These are phyloP conservation scores for Phalaenopsis aphrodite DNA, from an alignment of 106 monocot species.

Conservation along the genomic window DNA sequence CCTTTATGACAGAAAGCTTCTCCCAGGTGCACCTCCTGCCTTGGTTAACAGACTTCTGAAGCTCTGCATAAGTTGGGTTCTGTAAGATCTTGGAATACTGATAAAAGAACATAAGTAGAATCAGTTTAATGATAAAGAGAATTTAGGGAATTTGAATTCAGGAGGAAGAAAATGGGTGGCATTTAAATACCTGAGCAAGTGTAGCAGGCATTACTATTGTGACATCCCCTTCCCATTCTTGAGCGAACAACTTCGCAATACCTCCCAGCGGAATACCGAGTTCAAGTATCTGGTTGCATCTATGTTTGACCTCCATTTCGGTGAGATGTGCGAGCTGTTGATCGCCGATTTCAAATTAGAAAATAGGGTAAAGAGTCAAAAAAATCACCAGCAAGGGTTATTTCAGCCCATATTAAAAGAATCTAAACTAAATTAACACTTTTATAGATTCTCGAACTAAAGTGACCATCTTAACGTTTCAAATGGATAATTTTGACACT, in stretches of 20 bases:
- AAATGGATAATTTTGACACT: no score
- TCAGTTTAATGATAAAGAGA: background rate
- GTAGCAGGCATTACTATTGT: conserved; percentile 90
- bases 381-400: no score
- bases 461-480: no score
- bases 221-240: conserved; percentile 94
- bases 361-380: no score
- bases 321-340: conserved; percentile 74
- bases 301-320: conserved; percentile 90
- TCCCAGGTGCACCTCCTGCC: conserved; percentile 87
- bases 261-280: conserved; percentile 82
- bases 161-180: background rate
- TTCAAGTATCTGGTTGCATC: conserved; percentile 79
- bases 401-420: no score
- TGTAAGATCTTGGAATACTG: conserved; percentile 79
- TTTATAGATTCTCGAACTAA: no score
- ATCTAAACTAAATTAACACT: no score
- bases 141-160: background rate
- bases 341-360: background rate
- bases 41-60: conserved; percentile 80
- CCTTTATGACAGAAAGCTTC: conserved; percentile 74
- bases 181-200: conserved; percentile 55
- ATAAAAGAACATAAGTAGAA: background rate
- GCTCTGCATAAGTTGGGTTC: conserved; percentile 65
- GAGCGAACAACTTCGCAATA: conserved; percentile 78